Evolutionary conservation across 75 land plant genomes (phyloP), one percentile per base, ranked within the genome.

Genomic region (Pinus taeda): DNA sequence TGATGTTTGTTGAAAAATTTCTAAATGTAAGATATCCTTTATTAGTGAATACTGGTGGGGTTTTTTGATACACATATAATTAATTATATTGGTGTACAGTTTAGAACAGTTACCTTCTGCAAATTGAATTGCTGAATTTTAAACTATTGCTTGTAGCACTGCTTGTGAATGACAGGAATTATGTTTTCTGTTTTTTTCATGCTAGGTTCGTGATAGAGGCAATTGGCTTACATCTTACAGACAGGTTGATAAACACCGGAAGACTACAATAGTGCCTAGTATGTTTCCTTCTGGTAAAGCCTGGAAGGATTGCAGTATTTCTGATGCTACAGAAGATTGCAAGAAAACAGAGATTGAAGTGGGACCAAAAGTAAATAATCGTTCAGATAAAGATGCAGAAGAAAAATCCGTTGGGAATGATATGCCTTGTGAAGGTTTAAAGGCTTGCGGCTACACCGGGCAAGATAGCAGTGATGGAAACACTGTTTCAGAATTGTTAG

Each of bases 231-330:
- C 82, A 55, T 91, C 98, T 66, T 90, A 85, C 67, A 77, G 81
- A 77, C 80, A 95, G 57, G 90, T 92, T 21, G 80, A 84, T 26
- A 74, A 74, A 39, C 80, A 78, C 53, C 85, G 98, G 21, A 85
- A 83, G 56, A 66, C 61, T 70, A 88, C 77, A 58, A 87, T 93
- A 59, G 45, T 91, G 61, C 90, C 95, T 20, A 88, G 99, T 78
- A 97, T 95, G 96, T 97, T 97, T 84, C 98, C 98, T 69, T 86
- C 93, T 78, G 93, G 93, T 45, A 80, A 81, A 76, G 64, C 77
- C 8, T 79, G 71, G 80, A 74, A 84, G 36, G 55, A 70, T 26
- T 6, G 13, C 13, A 15, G 9, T 22, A 21, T 22, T 18, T 42
- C 59, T 24, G 22, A 36, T 15, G 29, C 62, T 33, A 22, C 39